Conservation (phyloP, 495 filamentous ascomycete species). For the Penicillium lagena region DNA sequence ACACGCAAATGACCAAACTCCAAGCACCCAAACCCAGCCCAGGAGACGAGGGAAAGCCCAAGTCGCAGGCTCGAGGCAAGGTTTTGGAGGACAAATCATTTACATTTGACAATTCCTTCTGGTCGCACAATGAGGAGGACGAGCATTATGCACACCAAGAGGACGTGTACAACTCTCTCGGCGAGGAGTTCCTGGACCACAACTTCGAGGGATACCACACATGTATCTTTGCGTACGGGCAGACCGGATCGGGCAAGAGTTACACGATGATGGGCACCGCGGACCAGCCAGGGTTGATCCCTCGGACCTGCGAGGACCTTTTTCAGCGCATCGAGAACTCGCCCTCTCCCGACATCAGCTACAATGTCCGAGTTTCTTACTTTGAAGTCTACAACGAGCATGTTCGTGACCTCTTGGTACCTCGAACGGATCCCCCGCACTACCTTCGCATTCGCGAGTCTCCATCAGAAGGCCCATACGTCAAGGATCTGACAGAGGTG, state of each 20-base stretch:
- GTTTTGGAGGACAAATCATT: constrained; percentile 83
- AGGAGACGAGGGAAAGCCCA: constrained; percentile 57
- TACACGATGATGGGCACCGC: constrained; percentile 99
- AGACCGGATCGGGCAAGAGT: constrained; percentile 95
- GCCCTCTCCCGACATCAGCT: constrained; percentile 79
- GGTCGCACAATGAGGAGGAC: constrained; percentile 75
- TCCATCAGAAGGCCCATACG: constrained; percentile 91
- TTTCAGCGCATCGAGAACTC: constrained; percentile 91
- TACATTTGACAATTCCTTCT: constrained; percentile 96
- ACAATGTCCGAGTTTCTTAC: constrained; percentile 94
- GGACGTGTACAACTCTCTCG: constrained; percentile 88
- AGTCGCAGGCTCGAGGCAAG: constrained; percentile 63
- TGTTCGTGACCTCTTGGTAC: constrained; percentile 87
- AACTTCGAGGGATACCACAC: constrained; percentile 99
- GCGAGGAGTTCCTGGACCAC: constrained; percentile 96
- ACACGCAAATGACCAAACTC: constrained; percentile 73
- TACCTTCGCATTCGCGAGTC: constrained; percentile 98
- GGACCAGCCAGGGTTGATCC: constrained; percentile 83
- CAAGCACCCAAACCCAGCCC: constrained; percentile 53
- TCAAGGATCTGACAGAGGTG: constrained; percentile 91
- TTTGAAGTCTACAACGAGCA: constrained; percentile 99
- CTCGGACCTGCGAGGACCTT: constrained; percentile 92
- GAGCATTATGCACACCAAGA: constrained; percentile 79
- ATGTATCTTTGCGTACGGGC: constrained; percentile 97
- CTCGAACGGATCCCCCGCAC: constrained; percentile 66